Conservation (phyloP, 2,329 filamentous ascomycete genomes). For the Aspergillus latus region DNA sequence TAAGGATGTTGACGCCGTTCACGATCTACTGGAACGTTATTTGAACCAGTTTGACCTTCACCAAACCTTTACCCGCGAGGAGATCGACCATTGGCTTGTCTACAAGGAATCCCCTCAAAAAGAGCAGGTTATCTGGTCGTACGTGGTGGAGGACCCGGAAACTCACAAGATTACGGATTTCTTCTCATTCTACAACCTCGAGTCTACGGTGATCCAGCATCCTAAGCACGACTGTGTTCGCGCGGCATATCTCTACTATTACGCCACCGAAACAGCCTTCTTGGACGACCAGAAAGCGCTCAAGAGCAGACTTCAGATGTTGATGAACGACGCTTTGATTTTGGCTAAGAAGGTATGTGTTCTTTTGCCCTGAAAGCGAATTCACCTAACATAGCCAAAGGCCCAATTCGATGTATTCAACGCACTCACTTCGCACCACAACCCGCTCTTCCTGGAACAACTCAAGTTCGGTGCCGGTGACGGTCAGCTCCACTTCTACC, state of each 20-base stretch:
- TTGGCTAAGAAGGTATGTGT: constrained; percentile 70
- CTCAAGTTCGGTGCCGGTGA: constrained; percentile 95
- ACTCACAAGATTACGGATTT: constrained; percentile 89
- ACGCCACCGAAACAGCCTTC: constrained; percentile 80
- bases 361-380: neutral
- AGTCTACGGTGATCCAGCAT: constrained; percentile 86
- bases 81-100: constrained; percentile 85
- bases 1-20: constrained; percentile 74
- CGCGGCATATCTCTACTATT: constrained; percentile 97
- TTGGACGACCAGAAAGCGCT: constrained; percentile 55
- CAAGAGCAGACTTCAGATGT: constrained; percentile 74
- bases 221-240: constrained; percentile 74
- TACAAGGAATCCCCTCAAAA: constrained; percentile 63
- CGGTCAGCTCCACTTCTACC: constrained; percentile 92
- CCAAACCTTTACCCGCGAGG: constrained; percentile 74
- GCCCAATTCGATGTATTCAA: constrained; percentile 95
- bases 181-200: constrained; percentile 93
- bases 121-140: constrained; percentile 89
- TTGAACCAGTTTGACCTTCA: constrained; percentile 78
- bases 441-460: constrained; percentile 86
- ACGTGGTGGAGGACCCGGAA: constrained; percentile 74
- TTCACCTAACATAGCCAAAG: constrained; percentile 31
- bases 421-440: constrained; percentile 88
- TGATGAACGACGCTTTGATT: constrained; percentile 83
- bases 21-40: constrained; percentile 73